These are phyloP conservation scores for Colletotrichum filicis DNA, from an alignment of 2,329 filamentous ascomycete species.

Conservation along the genomic window DNA sequence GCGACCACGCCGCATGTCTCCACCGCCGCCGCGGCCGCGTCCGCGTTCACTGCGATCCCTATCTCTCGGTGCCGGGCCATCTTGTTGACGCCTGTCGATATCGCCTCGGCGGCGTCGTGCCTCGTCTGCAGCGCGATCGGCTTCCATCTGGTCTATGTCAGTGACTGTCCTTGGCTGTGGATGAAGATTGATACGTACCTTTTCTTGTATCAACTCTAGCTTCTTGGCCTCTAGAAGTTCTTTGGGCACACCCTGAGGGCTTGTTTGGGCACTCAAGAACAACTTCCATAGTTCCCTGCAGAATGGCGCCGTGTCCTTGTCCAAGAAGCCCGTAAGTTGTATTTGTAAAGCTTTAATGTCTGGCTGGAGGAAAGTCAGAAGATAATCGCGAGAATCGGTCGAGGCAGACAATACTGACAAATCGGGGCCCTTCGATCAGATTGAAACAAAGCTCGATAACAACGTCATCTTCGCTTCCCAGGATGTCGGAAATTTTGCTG, in stretches of 20 bases:
- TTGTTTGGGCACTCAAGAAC: slow-evolving; percentile 88
- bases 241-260: slow-evolving; percentile 90
- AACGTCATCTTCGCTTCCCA: slow-evolving; percentile 95
- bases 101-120: slow-evolving; percentile 77
- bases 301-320: slow-evolving; percentile 88
- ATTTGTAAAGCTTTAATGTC: slow-evolving; percentile 97
- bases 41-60: slow-evolving; percentile 68
- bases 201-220: slow-evolving; percentile 91
- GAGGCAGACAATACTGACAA: slow-evolving; percentile 65
- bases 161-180: neutral
- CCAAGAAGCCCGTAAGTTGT: slow-evolving; percentile 92
- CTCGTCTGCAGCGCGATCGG: slow-evolving; percentile 83
- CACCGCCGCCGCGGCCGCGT: slow-evolving; percentile 54
- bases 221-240: slow-evolving; percentile 97
- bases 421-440: slow-evolving; percentile 77
- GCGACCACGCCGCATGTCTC: slow-evolving; percentile 65
- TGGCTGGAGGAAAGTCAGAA: slow-evolving; percentile 67
- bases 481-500: slow-evolving; percentile 84
- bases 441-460: slow-evolving; percentile 86
- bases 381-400: neutral
- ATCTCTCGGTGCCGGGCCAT: slow-evolving; percentile 75
- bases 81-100: slow-evolving; percentile 76
- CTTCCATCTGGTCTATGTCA: slow-evolving; percentile 72
- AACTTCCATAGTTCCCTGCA: slow-evolving; percentile 96
- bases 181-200: slow-evolving; percentile 64